Conservation (phyloP, 2,329 filamentous ascomycete species). For the Exophiala bonariae region DNA sequence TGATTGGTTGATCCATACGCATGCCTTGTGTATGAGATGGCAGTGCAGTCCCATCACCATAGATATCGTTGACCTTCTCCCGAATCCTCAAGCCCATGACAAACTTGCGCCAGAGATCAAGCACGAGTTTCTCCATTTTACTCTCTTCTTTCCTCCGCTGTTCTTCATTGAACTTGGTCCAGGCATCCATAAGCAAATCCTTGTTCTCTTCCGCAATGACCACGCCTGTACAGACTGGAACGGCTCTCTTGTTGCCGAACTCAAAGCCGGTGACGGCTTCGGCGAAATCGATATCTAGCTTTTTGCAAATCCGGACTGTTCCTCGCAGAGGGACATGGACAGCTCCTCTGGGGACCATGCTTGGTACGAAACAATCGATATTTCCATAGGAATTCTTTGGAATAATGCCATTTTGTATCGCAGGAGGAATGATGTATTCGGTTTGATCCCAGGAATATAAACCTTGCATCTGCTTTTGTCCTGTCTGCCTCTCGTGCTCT, state of each 20-base stretch:
- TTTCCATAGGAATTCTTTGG: constrained; percentile 96
- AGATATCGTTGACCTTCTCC: constrained; percentile 73
- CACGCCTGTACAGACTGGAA: constrained; percentile 86
- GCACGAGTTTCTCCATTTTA: constrained; percentile 71
- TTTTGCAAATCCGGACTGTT: constrained; percentile 76
- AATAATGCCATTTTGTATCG: constrained; percentile 80
- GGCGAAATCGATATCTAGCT: constrained; percentile 81
- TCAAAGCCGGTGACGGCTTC: constrained; percentile 97
- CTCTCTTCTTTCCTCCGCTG: constrained; percentile 75
- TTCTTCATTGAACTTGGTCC: constrained; percentile 75
- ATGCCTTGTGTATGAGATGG: constrained; percentile 3
- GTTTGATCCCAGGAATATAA: constrained; percentile 84
- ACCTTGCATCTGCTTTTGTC: constrained; percentile 81
- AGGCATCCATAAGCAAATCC: constrained; percentile 71
- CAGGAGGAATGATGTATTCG: constrained; percentile 89
- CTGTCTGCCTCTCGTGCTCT: constrained; percentile 75
- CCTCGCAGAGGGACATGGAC: constrained; percentile 80
- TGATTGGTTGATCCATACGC: constrained; percentile 22
- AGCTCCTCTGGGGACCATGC: constrained; percentile 86
- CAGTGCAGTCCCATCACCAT: constrained; percentile 55
- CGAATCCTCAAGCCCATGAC: constrained; percentile 81
- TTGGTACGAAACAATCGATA: constrained; percentile 90
- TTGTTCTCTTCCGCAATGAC: constrained; percentile 82
- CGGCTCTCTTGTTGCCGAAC: constrained; percentile 90
- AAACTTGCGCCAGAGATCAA: constrained; percentile 83